Evolutionary conservation across 2,329 filamentous ascomycete genomes (phyloP).

Genomic region (Coniosporium tulheliwenetii): DNA sequence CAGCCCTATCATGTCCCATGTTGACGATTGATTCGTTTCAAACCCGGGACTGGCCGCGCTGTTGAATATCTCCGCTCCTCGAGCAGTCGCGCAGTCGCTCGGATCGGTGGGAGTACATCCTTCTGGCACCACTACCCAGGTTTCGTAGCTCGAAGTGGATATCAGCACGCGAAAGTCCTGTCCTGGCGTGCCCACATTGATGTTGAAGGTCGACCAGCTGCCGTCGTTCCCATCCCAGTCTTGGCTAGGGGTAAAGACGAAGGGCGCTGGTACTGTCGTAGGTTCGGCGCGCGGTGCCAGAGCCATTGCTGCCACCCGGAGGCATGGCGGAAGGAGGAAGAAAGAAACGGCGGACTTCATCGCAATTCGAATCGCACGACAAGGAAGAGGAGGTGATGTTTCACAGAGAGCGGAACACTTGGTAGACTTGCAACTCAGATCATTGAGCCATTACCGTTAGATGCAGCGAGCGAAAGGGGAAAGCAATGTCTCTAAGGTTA

Average conservation of each 20-base stretch:
- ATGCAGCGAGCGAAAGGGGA: too few species aligned
- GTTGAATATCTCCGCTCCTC: conserved; percentile 8
- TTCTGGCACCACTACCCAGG: conserved; percentile 17
- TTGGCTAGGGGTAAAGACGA: conserved; percentile 12
- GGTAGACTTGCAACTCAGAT: too few species aligned
- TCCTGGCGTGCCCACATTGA: conserved; percentile 21
- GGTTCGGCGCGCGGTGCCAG: not conserved
- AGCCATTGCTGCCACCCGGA: not conserved
- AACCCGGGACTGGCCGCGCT: conserved; percentile 7
- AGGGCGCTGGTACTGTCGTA: not conserved
- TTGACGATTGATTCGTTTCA: conserved; percentile 14
- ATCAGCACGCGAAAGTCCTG: conserved; percentile 17
- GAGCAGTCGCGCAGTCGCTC: conserved; percentile 12
- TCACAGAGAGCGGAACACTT: too few species aligned
- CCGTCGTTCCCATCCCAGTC: conserved; percentile 25
- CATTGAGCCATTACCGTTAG: too few species aligned
- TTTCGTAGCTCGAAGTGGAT: conserved; percentile 17
- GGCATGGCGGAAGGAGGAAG: too few species aligned
- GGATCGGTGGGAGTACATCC: conserved; percentile 14
- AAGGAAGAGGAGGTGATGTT: too few species aligned
- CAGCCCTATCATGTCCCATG: conserved; percentile 16
- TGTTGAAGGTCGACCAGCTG: conserved; percentile 24
- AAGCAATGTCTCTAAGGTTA: too few species aligned
- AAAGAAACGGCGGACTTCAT: too few species aligned
- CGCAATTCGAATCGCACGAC: too few species aligned